Percentiles rank a stretch among this genome's conserved stretches.
Evolutionary conservation across 805 yeast genomes (phyloP).

Genomic region (Kluyveromyces nonfermentans): DNA sequence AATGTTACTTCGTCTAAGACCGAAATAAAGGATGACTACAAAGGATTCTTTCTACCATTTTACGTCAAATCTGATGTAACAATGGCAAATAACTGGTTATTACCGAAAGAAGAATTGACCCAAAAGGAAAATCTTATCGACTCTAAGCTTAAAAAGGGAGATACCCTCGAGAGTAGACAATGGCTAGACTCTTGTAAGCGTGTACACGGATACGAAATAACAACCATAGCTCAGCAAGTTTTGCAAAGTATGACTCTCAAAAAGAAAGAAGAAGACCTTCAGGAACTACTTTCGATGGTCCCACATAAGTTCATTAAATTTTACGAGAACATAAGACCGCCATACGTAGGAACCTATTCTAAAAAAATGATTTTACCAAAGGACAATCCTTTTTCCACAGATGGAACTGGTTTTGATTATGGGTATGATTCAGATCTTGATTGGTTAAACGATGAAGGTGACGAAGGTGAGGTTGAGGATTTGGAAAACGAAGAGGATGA

Average conservation of each 20-base stretch:
- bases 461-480: constrained; percentile 41
- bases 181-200: constrained; percentile 16
- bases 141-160: neutral
- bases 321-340: constrained; percentile 43
- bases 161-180: constrained; percentile 3
- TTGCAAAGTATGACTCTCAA: constrained; percentile 30
- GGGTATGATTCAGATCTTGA: constrained; percentile 46
- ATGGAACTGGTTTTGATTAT: constrained; percentile 32
- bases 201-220: constrained; percentile 20
- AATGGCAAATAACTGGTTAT: constrained; percentile 10
- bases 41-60: constrained; percentile 30
- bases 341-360: constrained; percentile 46
- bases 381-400: constrained; percentile 28
- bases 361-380: constrained; percentile 22
- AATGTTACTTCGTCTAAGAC: constrained; percentile 19
- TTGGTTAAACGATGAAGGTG: constrained; percentile 46
- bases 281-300: constrained; percentile 14
- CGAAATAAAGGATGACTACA: constrained; percentile 22
- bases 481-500: constrained; percentile 50
- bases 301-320: constrained; percentile 35
- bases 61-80: constrained; percentile 30
- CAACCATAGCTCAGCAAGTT: constrained; percentile 26
- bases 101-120: constrained; percentile 5
- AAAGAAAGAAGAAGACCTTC: constrained; percentile 31
- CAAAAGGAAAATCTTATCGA: constrained; percentile 15